These are phyloP conservation scores for Alternaria arbusti DNA, from an alignment of 2,329 filamentous ascomycete genomes.

Conservation along the genomic window DNA sequence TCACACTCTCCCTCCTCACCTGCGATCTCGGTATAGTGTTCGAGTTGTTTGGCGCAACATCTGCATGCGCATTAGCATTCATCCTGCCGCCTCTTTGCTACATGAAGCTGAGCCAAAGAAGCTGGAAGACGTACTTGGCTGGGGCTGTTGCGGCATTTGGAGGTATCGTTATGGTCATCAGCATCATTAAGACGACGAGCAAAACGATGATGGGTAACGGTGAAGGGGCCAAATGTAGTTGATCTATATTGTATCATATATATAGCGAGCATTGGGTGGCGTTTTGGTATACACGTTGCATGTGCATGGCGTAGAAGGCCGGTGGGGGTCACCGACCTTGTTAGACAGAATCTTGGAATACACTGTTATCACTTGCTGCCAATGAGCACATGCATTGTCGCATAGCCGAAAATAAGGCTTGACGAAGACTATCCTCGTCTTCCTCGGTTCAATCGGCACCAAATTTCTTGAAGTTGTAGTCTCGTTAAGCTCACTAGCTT, in stretches of 20 bases:
- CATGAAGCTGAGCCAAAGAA: constrained; percentile 85
- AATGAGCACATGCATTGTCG: neutral
- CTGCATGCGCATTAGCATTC: constrained; percentile 91
- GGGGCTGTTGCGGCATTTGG: constrained; percentile 80
- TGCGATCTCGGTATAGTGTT: constrained; percentile 95
- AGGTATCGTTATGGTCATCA: constrained; percentile 76
- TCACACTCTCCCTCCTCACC: constrained; percentile 79
- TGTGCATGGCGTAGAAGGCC: neutral
- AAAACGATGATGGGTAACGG: constrained; percentile 35
- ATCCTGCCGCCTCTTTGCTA: constrained; percentile 95
- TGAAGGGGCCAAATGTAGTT: constrained; percentile 34
- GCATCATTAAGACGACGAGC: constrained; percentile 38
- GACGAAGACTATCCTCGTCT: neutral
- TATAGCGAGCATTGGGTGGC: constrained; percentile 26
- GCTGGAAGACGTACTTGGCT: constrained; percentile 75
- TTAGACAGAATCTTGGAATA: neutral
- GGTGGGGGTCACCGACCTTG: neutral
- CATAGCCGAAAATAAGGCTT: neutral
- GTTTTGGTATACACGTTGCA: constrained; percentile 12
- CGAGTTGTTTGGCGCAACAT: constrained; percentile 94
- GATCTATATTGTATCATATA: constrained; percentile 24
- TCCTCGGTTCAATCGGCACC: neutral
- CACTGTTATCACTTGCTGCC: neutral
- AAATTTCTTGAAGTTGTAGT: constrained; percentile 6
- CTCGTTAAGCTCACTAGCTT: constrained; percentile 30